Base-by-base conservation (phyloP, 129 eudicot species). In the Chrysanthemum lavandulifolium region DNA sequence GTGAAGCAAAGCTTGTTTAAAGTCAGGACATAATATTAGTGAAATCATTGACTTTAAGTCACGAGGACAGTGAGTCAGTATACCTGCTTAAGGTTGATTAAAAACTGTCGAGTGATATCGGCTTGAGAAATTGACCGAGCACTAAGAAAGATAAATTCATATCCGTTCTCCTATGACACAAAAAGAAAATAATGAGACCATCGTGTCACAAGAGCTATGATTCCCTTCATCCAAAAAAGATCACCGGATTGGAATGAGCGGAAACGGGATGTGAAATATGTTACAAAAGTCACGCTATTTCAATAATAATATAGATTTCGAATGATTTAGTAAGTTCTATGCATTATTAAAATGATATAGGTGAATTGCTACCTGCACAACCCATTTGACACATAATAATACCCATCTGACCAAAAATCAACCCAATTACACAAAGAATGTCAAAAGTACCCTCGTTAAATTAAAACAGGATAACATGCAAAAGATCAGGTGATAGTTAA, bases 71-170 rank as follows among this genome's bases (percentile, higher is more conserved):
- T 31, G 65, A 31, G 48, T 36, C 60, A 18, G 13, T 61, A 52
- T 57, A 94, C 98, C 98, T 95, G 99, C 76, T 81, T 88, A 66
- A 95, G 91, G 82, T 83, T 95, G 72, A 90, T 77, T 50, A 95
- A 73, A 80, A 95, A 95, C 75, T 88, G 99, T 58, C 99, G 80
- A 36, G 99, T 95, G 27, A 71, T 78, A 73, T 82, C 83, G 40
- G 99, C 90, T 84, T 95, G 99, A 73, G 94, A 88, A 71, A 95
- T 88, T 43, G 99, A 82, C 53, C 99, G 95, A 70, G 99, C 99
- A 84, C 99, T 95, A 50, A 95, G 85, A 77, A 95, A 95, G 54
- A 95, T 83, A 54, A 95, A 68, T 68, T 95, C 85, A 85, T 90
- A 95, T 65, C 99, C 99, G 52, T 95, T 95, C 75, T 95, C 99